A percentile compares a stretch with the other conserved stretches of the same genome.
Evolutionary conservation across 192 early-diverging fungal species (phyloP).

Genomic region (Oehlia diaphana): DNA sequence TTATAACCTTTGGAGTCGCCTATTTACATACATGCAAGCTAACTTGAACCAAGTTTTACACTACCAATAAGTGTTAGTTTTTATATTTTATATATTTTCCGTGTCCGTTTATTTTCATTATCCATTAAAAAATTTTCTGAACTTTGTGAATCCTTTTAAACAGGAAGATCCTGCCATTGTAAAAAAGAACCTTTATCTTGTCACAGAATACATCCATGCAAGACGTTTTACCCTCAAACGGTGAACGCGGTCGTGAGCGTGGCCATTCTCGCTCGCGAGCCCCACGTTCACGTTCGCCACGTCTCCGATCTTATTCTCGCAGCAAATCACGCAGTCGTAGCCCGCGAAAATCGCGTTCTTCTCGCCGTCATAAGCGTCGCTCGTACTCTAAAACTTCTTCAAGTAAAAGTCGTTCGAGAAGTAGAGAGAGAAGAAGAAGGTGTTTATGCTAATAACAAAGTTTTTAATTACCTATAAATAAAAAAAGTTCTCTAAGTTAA

Average conservation of each 20-base stretch:
- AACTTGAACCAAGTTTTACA: too few relatives aligned
- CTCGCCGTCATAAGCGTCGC: slow-evolving; percentile 26
- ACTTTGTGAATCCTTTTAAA: neutral
- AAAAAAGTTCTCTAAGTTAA: neutral
- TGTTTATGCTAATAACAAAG: neutral
- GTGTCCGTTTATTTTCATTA: neutral
- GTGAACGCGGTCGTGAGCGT: slow-evolving; percentile 14
- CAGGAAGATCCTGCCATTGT: neutral
- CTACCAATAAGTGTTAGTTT: neutral
- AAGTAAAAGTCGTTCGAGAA: slow-evolving; percentile 25
- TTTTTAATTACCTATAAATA: neutral
- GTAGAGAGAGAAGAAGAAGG: slow-evolving; percentile 5
- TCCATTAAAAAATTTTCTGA: neutral
- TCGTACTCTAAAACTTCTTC: slow-evolving; percentile 23
- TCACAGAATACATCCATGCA: neutral
- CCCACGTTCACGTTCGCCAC: slow-evolving; percentile 16
- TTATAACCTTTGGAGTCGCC: too few relatives aligned
- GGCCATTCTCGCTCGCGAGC: slow-evolving; percentile 5
- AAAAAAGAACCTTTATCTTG: neutral
- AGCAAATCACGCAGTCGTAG: slow-evolving; percentile 22
- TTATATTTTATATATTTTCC: neutral
- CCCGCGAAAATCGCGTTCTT: slow-evolving; percentile 2
- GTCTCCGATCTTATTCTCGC: neutral
- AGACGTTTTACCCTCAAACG: neutral
- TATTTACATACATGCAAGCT: too few relatives aligned